Base-by-base conservation (phyloP, 805 yeast species). In the Spathaspora arborariae region DNA sequence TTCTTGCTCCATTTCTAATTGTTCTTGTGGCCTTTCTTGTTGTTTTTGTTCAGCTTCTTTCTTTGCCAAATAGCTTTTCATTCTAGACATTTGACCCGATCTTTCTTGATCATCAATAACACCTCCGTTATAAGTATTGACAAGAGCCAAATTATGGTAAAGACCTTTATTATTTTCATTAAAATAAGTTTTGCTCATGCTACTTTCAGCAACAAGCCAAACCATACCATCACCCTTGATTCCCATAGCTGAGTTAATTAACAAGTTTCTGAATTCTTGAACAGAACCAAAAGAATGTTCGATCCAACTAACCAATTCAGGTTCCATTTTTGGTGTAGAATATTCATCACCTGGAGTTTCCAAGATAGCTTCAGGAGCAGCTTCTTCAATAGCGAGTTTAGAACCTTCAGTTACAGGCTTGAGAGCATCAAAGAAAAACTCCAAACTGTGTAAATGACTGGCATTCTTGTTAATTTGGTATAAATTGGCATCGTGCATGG, bases 111-210 rank as follows among this genome's bases (percentile, higher is more conserved):
- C 77, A 55, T 82, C 84, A 24, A 96, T 96, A 5, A 88, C 76
- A 4, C 98, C 98, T 5, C 91, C 82, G 59, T 88, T 89, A 67
- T 89, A 89, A n/a, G 96, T 85, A 65, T 89, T 86, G 47, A 88
- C 67, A 7, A 94, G 71, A 44, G 80, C 82, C 56, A 94, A 73
- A 26, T 75, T 68, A 47, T 78, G 79, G 41, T 51, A 55, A 39
- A 40, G 52, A 5, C 49, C 45, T 15, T 41, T 42, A 20, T 34
- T 24, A 13, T 46, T 47, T 5, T 45, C 35, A 9, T 20, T 4
- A 3, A 44, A 8, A 20, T 36, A 53, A 36, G 52, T 52, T 44
- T 67, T 68, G 18, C 67, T 55, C 47, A 60, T 56, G 39, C 62
- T 62, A 13, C 63, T 73, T 65, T 74, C 75, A 48, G 92, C 95